Evolutionary conservation across 306 rosid species (phyloP).

Genomic region (Morella rubra): DNA sequence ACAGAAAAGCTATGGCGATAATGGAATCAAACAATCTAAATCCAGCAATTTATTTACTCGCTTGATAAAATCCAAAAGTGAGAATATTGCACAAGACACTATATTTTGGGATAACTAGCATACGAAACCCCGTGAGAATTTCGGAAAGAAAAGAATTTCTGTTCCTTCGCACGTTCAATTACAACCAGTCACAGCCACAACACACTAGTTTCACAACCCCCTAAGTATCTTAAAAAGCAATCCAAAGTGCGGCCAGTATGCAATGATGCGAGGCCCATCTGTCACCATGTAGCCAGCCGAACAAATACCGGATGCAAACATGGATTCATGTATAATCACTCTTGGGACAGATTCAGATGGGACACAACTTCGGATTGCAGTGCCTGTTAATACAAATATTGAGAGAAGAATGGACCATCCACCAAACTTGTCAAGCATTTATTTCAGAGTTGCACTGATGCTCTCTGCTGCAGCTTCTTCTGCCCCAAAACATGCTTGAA

Average conservation of each 20-base stretch:
- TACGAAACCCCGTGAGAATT: not conserved
- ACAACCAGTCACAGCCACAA: constrained; percentile 34
- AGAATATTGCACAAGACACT: constrained; percentile 26
- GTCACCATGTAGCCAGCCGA: constrained; percentile 41
- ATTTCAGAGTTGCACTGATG: constrained; percentile 95
- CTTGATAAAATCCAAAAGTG: not conserved
- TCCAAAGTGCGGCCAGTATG: constrained; percentile 19
- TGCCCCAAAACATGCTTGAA: constrained; percentile 88
- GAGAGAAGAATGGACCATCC: constrained; percentile 13
- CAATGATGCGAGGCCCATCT: constrained; percentile 26
- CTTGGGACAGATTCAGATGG: constrained; percentile 13
- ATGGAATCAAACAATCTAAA: not conserved
- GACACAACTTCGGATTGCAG: constrained; percentile 18
- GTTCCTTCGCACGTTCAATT: constrained; percentile 36
- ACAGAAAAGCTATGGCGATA: not conserved
- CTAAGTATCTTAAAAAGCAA: constrained; percentile 24
- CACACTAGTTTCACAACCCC: constrained; percentile 30
- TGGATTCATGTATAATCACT: constrained; percentile 23
- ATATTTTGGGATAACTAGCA: constrained; percentile 14
- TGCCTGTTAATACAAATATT: constrained; percentile 12
- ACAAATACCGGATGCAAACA: constrained; percentile 43
- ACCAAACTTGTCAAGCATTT: constrained; percentile 52
- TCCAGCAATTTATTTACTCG: not conserved
- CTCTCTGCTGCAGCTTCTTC: constrained; percentile 98
- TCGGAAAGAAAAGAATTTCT: constrained; percentile 16